Evolutionary conservation across 2,329 filamentous ascomycete species (phyloP).

Genomic region (Scopulariopsis brevicaulis): DNA sequence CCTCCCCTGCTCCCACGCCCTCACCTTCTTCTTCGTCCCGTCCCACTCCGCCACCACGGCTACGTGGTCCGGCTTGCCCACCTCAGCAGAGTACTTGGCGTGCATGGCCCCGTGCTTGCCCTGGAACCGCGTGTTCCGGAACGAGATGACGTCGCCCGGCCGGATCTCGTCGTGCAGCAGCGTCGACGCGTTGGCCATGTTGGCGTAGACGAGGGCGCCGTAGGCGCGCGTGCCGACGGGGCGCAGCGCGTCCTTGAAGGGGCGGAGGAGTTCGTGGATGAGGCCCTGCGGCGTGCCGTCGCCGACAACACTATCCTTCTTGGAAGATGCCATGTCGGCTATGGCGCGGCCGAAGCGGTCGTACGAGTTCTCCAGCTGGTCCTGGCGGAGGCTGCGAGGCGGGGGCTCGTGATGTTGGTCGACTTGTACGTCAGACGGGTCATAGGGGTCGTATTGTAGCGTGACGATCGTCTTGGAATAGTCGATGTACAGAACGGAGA

Average conservation of each 20-base stretch:
- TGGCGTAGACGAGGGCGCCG: conserved; percentile 86
- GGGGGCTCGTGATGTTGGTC: conserved; percentile 83
- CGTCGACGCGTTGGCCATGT: conserved; percentile 87
- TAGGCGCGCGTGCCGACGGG: conserved; percentile 86
- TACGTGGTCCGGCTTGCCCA: conserved; percentile 82
- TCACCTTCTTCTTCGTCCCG: conserved; percentile 93
- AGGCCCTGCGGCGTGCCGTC: conserved; percentile 74
- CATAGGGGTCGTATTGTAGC: conserved; percentile 63
- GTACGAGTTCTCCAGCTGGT: conserved; percentile 83
- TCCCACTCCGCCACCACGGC: conserved; percentile 94
- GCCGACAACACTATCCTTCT: conserved; percentile 71
- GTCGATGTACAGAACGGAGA: conserved; percentile 86
- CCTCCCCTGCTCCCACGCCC: conserved; percentile 88
- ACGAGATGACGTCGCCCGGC: conserved; percentile 80
- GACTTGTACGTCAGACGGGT: conserved; percentile 60
- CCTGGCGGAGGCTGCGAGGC: conserved; percentile 72
- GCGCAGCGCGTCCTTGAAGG: conserved; percentile 60
- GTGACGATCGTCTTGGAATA: conserved; percentile 92
- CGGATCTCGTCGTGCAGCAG: conserved; percentile 89
- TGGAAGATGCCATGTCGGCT: conserved; percentile 53
- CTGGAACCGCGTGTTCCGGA: conserved; percentile 89
- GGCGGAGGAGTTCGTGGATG: conserved; percentile 66
- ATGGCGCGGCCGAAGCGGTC: conserved; percentile 72
- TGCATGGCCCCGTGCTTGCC: conserved; percentile 94
- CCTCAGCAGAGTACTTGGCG: conserved; percentile 80